phyloP scores from a whole-genome alignment of 2,329 filamentous ascomycete species.

The Phaeoacremonium minimum region DNA sequence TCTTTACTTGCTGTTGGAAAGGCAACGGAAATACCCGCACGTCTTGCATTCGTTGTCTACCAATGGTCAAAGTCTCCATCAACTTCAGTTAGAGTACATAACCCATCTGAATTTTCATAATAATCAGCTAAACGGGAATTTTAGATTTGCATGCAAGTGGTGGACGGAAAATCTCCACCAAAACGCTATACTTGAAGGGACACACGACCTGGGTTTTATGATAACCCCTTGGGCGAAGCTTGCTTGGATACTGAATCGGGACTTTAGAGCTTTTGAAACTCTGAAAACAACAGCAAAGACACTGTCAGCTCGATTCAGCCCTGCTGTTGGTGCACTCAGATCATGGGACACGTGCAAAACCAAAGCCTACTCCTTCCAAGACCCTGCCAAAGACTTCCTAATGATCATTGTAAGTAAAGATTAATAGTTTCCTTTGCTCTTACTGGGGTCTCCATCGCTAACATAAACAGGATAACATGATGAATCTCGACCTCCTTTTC shows the following conservation, averaged over 20 bases:
- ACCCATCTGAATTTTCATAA: background rate
- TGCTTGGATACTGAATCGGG: slow-evolving; percentile 32
- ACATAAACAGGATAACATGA: slow-evolving; percentile 27
- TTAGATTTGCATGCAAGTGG: slow-evolving; percentile 29
- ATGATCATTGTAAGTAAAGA: slow-evolving; percentile 31
- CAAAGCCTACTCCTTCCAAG: slow-evolving; percentile 27
- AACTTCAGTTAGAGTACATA: slow-evolving; percentile 19
- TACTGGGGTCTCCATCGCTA: slow-evolving; percentile 1
- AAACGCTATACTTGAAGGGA: slow-evolving; percentile 25
- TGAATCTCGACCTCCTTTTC: slow-evolving; percentile 38
- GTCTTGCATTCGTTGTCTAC: slow-evolving; percentile 1
- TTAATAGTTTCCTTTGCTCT: background rate
- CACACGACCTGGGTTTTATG: slow-evolving; percentile 40
- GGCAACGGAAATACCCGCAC: slow-evolving; percentile 19
- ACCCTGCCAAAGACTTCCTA: slow-evolving; percentile 29
- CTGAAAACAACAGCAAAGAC: slow-evolving; percentile 27
- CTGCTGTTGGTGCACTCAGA: slow-evolving; percentile 25
- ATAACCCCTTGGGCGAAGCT: slow-evolving; percentile 29
- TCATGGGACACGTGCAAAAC: slow-evolving; percentile 40
- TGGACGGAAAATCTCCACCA: slow-evolving; percentile 32
- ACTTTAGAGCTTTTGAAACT: slow-evolving; percentile 26
- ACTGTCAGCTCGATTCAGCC: slow-evolving; percentile 29
- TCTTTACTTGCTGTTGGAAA: slow-evolving; percentile 33
- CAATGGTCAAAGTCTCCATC: slow-evolving; percentile 13
- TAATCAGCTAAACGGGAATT: background rate